These are phyloP conservation scores for Fusarium setosum DNA, from an alignment of 2,329 filamentous ascomycete species.

Conservation along the genomic window DNA sequence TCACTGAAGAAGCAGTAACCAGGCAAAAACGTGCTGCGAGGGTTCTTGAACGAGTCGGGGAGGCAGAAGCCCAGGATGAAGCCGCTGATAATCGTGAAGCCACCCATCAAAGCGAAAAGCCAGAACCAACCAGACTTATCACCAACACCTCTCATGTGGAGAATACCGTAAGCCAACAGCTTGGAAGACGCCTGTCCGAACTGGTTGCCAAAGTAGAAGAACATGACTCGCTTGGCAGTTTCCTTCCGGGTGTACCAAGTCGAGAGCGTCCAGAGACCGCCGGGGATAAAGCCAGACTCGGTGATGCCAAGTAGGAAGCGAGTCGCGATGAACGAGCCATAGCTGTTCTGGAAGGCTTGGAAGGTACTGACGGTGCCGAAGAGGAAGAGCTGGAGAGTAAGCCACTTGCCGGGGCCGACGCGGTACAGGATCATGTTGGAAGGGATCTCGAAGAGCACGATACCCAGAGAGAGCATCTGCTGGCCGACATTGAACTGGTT, in stretches of 20 bases:
- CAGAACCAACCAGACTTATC: constrained; percentile 67
- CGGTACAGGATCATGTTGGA: constrained; percentile 51
- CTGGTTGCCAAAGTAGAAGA: constrained; percentile 68
- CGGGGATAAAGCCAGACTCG: constrained; percentile 67
- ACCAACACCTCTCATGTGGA: constrained; percentile 61
- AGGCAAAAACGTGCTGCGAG: constrained; percentile 55
- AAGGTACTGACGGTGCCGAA: constrained; percentile 66
- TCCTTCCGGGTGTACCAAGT: constrained; percentile 67
- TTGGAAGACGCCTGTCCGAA: constrained; percentile 54
- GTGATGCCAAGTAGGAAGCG: constrained; percentile 64
- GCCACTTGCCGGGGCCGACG: constrained; percentile 60
- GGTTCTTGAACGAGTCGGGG: constrained; percentile 58
- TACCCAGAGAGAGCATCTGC: constrained; percentile 62
- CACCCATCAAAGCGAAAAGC: constrained; percentile 65
- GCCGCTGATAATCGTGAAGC: constrained; percentile 60
- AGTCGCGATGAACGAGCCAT: constrained; percentile 59
- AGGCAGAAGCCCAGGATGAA: constrained; percentile 56
- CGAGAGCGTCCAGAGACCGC: constrained; percentile 61
- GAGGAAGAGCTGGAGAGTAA: constrained; percentile 63
- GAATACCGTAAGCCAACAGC: constrained; percentile 58
- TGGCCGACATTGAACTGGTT: constrained; percentile 65
- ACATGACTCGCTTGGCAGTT: constrained; percentile 62
- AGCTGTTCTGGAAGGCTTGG: constrained; percentile 62
- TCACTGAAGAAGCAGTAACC: constrained; percentile 50
- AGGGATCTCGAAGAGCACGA: constrained; percentile 57